phyloP scores from a whole-genome alignment of 805 yeast species.

The Kodamaea hsintzibuensis region DNA sequence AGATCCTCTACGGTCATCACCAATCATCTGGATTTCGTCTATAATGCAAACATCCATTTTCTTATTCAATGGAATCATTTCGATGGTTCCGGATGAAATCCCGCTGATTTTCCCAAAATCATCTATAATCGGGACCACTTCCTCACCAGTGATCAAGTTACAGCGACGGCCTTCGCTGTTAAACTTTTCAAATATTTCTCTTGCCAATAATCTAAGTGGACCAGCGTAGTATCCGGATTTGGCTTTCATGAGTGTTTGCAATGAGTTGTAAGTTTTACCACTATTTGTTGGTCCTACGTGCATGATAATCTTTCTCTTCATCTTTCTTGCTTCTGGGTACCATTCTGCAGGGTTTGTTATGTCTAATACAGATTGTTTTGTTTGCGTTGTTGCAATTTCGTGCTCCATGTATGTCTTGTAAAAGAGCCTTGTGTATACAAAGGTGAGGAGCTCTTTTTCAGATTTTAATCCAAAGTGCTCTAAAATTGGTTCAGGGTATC shows the following conservation, averaged over 20 bases:
- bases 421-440: slow-evolving; percentile 25
- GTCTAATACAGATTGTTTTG: slow-evolving; percentile 20
- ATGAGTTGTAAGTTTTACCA: slow-evolving; percentile 88
- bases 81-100: slow-evolving; percentile 85
- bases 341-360: slow-evolving; percentile 50
- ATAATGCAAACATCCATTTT: slow-evolving; percentile 84
- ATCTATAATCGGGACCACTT: slow-evolving; percentile 71
- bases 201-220: slow-evolving; percentile 84
- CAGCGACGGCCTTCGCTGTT: slow-evolving; percentile 65
- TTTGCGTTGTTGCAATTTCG: slow-evolving; percentile 7
- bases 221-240: slow-evolving; percentile 90
- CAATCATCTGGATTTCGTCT: slow-evolving; percentile 96
- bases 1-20: slow-evolving; percentile 76
- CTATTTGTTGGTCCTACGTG: slow-evolving; percentile 98
- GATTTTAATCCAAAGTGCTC: slow-evolving; percentile 17
- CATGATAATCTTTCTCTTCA: slow-evolving; percentile 78
- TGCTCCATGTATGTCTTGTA: slow-evolving; percentile 22
- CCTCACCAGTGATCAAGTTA: slow-evolving; percentile 95
- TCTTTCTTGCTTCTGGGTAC: slow-evolving; percentile 82
- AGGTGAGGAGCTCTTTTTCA: slow-evolving; percentile 20
- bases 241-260: slow-evolving; percentile 63
- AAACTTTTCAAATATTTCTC: slow-evolving; percentile 87
- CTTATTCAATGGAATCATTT: slow-evolving; percentile 75
- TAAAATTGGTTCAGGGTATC: slow-evolving; percentile 22
- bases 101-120: slow-evolving; percentile 71